Evolutionary conservation across 192 early-diverging fungal genomes (phyloP).

Genomic region (Chytriomyces sp.): DNA sequence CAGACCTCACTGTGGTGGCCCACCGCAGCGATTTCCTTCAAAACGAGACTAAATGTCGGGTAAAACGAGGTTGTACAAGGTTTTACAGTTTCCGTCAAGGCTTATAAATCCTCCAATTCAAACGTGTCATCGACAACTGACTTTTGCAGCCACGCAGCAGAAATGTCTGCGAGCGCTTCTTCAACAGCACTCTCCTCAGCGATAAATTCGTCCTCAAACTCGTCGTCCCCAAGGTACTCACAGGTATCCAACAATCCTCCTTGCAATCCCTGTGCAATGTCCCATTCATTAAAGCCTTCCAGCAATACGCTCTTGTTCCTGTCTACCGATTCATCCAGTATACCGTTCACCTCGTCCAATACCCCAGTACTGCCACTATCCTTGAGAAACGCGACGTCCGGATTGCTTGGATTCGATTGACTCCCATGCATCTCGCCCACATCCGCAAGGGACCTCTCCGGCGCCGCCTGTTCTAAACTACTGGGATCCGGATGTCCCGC

Average conservation of each 20-base stretch:
- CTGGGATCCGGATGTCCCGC: slow-evolving; percentile 16
- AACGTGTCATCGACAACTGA: no score
- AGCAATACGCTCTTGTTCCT: neutral
- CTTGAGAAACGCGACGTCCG: no score
- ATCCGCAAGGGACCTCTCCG: no score
- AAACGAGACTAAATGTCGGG: neutral
- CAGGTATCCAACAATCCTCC: no score
- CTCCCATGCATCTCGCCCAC: no score
- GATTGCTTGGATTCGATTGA: no score
- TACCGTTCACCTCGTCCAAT: neutral
- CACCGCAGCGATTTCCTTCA: neutral
- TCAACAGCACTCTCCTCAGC: neutral
- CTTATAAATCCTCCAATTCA: no score
- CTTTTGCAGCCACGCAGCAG: no score
- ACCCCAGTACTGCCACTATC: neutral
- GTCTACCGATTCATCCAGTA: neutral
- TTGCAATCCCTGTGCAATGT: no score
- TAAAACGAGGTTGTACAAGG: neutral
- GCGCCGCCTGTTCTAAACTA: no score
- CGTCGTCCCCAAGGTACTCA: no score
- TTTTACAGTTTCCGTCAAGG: neutral
- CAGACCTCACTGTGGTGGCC: neutral
- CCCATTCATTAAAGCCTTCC: neutral
- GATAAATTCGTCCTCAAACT: neutral
- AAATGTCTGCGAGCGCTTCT: no score